Evolutionary conservation across 768 basidiomycete species (phyloP), one percentile per base, ranked within the genome.

Genomic region (Collybia sordida): DNA sequence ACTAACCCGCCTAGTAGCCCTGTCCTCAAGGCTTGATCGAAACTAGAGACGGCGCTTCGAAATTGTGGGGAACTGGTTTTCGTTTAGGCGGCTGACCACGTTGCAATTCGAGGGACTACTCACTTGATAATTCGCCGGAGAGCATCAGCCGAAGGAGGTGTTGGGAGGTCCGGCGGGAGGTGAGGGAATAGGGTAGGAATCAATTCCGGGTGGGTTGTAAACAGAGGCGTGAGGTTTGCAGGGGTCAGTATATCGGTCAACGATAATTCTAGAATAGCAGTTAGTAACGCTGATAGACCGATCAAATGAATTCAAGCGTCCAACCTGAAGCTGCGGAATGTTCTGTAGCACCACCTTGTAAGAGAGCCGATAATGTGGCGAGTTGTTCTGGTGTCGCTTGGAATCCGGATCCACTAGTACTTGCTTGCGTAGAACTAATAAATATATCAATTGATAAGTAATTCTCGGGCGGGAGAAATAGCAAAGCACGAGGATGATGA

Each of bases 1-100:
- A 96, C 90, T 17, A 95, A 73, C 1, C 78, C 81, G 5, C 84
- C 85, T 2, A 94, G 71, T 44, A 92, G 67, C 6, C 93, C 93
- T 0, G 89, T 93, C 43, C 86, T 73, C 47, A 97, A 72, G 5
- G 92, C 93, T 60, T 88, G 85, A 62, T 97, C 93, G 41, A 97
- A 79, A 62, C 80, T 88, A 2, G 80, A 72, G 17, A 94, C 88
- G 1, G 90, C 86, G 4, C 81, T 72, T 52, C 88, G 85, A 70
- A 95, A 93, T 58, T 90, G 93, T 0, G 90, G 87, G 1, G 89
- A 90, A 52, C 79, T 81, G 49, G 14, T 41, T n/a, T 53, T 49
- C 39, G 46, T 14, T 22, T 47, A 43, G 12, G 38, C 24, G 17
- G 39, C 39, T 21, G 46, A 42, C 39, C 45, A 38, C 34, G 37